Evolutionary conservation across 2,329 filamentous ascomycete species (phyloP), one percentile per base, ranked within the genome.

Genomic region (Alternaria sp.): DNA sequence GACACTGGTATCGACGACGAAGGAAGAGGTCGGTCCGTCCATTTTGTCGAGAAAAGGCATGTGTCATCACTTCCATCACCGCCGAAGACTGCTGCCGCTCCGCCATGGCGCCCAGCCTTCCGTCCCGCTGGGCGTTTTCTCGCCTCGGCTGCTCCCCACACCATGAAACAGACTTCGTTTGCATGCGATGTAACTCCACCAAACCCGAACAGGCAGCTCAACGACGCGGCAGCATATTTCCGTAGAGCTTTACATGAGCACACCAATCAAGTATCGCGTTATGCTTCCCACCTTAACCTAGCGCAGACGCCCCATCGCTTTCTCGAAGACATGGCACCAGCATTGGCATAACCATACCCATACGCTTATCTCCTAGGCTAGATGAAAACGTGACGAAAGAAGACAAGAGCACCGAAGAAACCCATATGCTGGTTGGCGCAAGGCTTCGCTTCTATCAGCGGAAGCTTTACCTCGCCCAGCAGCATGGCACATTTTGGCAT

Each of bases 131-230:
- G 60, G 63, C 59, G 25, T 48, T 40, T 40, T 14, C 36, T 55
- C 56, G 36, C 49, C 58, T 56, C 53, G 62, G 62, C 51, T 57
- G 43, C 56, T 54, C 58, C 40, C 61, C 57, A 62, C 54, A 62
- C 52, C 49, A 53, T 44, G 43, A 54, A 56, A 48, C 59, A 53
- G 32, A 54, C 58, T 50, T 53, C 38, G 43, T 46, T 44, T 51
- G 50, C 48, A 50, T 32, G 43, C 28, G 48, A 45, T 55, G 50
- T 52, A 56, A 52, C 45, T 49, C 44, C 54, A 57, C 65, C 56
- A 69, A 18, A 25, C 63, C 51, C 46, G 40, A 67, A 63, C 41
- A 64, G 66, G 69, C 61, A 72, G 69, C 60, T 69, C 57, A 46
- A 49, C 28, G 28, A 44, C 43, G 48, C 41, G 43, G n/a, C 45